These are phyloP conservation scores for Tephrocybe sp. DNA, from an alignment of 768 basidiomycete genomes.

Conservation along the genomic window DNA sequence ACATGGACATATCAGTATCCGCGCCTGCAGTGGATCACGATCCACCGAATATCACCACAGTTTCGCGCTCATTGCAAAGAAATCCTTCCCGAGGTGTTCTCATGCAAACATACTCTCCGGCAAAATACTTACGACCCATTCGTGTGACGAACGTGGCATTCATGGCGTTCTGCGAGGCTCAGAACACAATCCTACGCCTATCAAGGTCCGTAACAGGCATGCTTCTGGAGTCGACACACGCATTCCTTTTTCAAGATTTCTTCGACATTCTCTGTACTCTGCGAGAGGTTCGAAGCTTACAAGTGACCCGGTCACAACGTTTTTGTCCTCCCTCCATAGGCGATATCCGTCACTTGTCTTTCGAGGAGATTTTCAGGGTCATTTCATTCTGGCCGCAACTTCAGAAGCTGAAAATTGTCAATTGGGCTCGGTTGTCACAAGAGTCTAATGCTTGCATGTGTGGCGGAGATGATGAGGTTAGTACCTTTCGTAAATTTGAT, in stretches of 20 bases:
- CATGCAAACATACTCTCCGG: constrained; percentile 3
- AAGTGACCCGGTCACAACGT: not conserved
- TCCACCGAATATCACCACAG: constrained; percentile 2
- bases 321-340: not conserved
- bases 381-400: constrained; percentile 8
- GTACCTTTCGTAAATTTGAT: no score
- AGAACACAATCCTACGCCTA: constrained; percentile 8
- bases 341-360: constrained; percentile 2
- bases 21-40: not conserved
- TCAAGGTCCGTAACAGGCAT: not conserved
- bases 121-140: constrained; percentile 1
- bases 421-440: constrained; percentile 1
- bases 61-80: constrained; percentile 3
- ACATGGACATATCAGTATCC: no score
- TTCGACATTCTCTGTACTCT: constrained; percentile 6
- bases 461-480: no score
- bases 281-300: not conserved
- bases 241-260: not conserved
- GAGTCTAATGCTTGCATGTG: no score
- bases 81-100: not conserved
- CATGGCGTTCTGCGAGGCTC: constrained; percentile 7
- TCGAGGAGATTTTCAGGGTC: constrained; percentile 4
- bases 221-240: constrained; percentile 1
- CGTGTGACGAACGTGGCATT: constrained; percentile 1
- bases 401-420: not conserved